phyloP scores from a whole-genome alignment of 345 rosid species.

The Cardiospermum halicacabum region DNA sequence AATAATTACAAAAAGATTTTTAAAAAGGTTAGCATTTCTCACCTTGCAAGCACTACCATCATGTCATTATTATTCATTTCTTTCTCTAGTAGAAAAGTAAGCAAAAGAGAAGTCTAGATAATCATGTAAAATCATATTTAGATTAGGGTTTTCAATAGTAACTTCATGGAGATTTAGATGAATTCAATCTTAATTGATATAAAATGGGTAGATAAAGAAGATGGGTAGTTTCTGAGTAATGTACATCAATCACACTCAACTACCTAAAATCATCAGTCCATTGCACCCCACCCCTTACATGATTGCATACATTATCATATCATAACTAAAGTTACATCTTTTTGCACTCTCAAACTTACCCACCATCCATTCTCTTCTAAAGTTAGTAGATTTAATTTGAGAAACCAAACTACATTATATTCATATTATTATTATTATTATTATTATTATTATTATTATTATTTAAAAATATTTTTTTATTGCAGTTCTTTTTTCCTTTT shows the following conservation, averaged over 20 bases:
- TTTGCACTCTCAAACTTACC: constrained; percentile 14
- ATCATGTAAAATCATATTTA: no score
- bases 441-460: no score
- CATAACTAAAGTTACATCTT: constrained; percentile 11
- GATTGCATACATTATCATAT: constrained; percentile 24
- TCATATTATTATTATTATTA: no score
- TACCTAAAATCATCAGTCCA: constrained; percentile 23
- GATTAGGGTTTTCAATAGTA: not conserved
- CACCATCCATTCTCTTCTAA: constrained; percentile 10
- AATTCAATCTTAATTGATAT: not conserved
- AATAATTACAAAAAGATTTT: not conserved
- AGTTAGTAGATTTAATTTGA: not conserved
- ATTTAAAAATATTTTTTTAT: no score
- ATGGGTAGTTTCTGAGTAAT: constrained; percentile 2
- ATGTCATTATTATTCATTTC: not conserved
- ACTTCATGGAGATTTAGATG: not conserved
- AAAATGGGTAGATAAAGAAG: not conserved
- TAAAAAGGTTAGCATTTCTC: not conserved
- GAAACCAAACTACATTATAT: not conserved
- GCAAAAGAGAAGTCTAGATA: not conserved
- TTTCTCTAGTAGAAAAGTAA: not conserved
- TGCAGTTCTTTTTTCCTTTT: no score
- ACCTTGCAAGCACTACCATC: not conserved
- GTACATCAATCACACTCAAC: constrained; percentile 26
- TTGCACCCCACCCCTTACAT: constrained; percentile 10